Percentiles rank a stretch among this genome's conserved stretches.
Conservation (phyloP, 768 basidiomycete genomes). For the Boletus fagicola region DNA sequence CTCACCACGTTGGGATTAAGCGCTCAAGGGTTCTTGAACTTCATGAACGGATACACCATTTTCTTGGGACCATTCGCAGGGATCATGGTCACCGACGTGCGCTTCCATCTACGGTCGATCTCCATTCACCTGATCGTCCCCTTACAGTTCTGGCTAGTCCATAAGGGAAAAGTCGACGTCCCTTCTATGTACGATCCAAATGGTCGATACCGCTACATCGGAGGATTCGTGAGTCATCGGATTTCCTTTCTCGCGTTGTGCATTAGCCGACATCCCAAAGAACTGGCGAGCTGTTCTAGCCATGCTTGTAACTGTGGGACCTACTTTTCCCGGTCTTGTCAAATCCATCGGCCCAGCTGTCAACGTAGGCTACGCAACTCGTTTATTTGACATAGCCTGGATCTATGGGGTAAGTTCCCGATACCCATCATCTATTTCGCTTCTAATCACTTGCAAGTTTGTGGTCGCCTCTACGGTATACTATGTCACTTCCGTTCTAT, state of each 20-base stretch:
- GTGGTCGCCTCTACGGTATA: constrained; percentile 25
- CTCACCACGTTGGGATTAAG: constrained; percentile 11
- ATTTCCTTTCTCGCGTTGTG: background rate
- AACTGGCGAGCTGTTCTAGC: constrained; percentile 82
- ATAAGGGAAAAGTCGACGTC: constrained; percentile 70
- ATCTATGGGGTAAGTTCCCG: constrained; percentile 60
- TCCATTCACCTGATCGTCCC: background rate
- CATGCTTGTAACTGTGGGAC: constrained; percentile 64
- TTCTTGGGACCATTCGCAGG: constrained; percentile 85
- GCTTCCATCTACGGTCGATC: constrained; percentile 22
- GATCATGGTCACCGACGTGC: constrained; percentile 60
- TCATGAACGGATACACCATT: constrained; percentile 84
- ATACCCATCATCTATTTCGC: background rate
- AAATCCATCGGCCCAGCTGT: constrained; percentile 68
- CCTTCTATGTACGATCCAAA: constrained; percentile 80
- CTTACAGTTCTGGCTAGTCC: constrained; percentile 73
- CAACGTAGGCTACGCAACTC: constrained; percentile 53
- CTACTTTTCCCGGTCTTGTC: constrained; percentile 75
- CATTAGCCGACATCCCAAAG: constrained; percentile 34
- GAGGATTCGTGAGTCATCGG: constrained; percentile 59
- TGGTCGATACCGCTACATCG: constrained; percentile 75
- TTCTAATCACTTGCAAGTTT: constrained; percentile 16
- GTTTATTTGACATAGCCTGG: constrained; percentile 72
- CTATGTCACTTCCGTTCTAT: constrained; percentile 25
- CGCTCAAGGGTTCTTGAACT: constrained; percentile 69